Base-by-base conservation (phyloP, 2,329 filamentous ascomycete genomes). In the Pyrenochaeta sp. region DNA sequence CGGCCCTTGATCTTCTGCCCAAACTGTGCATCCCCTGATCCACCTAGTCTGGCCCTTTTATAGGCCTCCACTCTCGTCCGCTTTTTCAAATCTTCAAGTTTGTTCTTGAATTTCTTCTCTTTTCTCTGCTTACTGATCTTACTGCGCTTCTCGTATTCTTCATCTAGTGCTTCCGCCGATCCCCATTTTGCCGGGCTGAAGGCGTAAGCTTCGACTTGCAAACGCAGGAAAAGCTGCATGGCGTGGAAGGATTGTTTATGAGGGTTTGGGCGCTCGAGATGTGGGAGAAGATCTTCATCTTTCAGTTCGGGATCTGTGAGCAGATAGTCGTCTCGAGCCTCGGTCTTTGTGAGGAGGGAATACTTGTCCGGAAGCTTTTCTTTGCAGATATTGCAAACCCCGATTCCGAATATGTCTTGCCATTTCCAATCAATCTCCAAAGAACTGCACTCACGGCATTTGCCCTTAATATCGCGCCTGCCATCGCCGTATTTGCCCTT, bases 151-250 rank as follows among this genome's bases (percentile, higher is more conserved):
- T 90, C 91, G 67, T 95, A 98, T 77, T 98, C 94, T 4, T 85
- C 91, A 71, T 98, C 95, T 4, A 98, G 79, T 0, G 88, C 90
- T 69, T 95, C 92, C 0, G 90, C 78, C 0, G 89, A 92, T 0
- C 95, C 95, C 95, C 95, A 99, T 78, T 97, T 97, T 61, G 86
- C 87, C 1, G 83, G 76, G 0, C 80, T 86, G 66, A 98, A 89
- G 0, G 94, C 95, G 71, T 97, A 97, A 51, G 92, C 92, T 72
- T 99, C 95, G 2, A 99, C 91, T 72, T 99, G 95, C 56, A 87
- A 96, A 0, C 95, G 89, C 18, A 99, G 82, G 73, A 95, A 99
- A 2, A 99, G 84, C 89, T 97, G 97, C 95, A 99, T 99, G 80
- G 96, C 92, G 75, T 97, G 92, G 91, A 92, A 99, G 53, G 93